Evolutionary conservation across 1,284 basidiomycete genomes (phyloP), one percentile per base, ranked within the genome.

Genomic region (Cryptococcus amylolentus): DNA sequence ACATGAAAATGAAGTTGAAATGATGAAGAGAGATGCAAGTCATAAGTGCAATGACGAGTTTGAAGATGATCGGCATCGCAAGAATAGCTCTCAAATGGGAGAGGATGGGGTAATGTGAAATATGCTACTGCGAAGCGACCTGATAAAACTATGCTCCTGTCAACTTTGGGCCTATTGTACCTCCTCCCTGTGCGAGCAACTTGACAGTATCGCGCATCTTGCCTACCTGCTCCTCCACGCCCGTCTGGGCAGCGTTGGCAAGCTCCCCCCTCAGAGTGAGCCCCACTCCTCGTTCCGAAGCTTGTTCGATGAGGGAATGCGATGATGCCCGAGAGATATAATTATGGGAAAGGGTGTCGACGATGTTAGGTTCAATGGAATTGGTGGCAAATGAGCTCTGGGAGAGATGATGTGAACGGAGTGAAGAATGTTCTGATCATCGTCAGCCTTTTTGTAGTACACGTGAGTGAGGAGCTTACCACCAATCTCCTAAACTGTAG

Each of bases 211-310:
- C 66, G 2, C 52, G 59, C 27, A 69, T 48, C 50, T 70, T 54
- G 28, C 69, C 68, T 44, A 66, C 52, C 38, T 70, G 61, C 31
- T 68, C 66, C 59, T 74, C 70, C 7, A 62, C 54, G 0, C 73
- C 73, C 3, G 73, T 73, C 60, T 76, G 71, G 14, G 57, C 58
- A 2, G 71, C 71, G 54, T 76, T 76, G 9, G 59, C 54, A 53
- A 74, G 58, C 9, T 62, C 70, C 40, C 72, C 70, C 16, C 54
- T 54, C n/a, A 76, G 49, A 1, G 68, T 68, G 10, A 64, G 53
- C 1, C 69, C 69, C 3, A 67, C 13, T 18, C 73, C 70, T 35
- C 64, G 44, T 55, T 76, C 66, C 5, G 74, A 50, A 2, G 66
- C 51, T 23, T 67, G 59, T 1, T 60, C 49, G 14, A 76, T 62